These are phyloP conservation scores for Saccharomycopsis sp. DNA, from an alignment of 805 yeast genomes.

Conservation along the genomic window DNA sequence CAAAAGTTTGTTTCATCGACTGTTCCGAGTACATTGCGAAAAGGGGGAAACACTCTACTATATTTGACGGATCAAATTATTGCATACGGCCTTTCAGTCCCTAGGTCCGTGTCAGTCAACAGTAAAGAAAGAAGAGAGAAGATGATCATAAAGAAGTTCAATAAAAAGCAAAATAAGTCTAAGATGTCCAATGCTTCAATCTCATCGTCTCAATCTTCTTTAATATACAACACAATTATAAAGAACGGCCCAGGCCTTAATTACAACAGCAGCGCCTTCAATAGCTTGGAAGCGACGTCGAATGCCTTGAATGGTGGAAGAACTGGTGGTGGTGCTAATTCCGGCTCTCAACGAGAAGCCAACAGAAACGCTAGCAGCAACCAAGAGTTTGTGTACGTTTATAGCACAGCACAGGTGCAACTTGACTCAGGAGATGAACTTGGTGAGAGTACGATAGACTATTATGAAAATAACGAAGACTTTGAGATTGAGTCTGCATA, in stretches of 20 bases:
- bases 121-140: constrained; percentile 24
- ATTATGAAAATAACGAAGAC: neutral
- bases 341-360: neutral
- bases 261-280: neutral
- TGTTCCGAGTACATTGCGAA: constrained; percentile 23
- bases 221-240: neutral
- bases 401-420: constrained; percentile 6
- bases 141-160: constrained; percentile 8
- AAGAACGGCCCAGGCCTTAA: neutral
- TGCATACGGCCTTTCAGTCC: constrained; percentile 52
- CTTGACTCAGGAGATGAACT: constrained; percentile 3
- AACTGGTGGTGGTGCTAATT: neutral
- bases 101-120: constrained; percentile 38
- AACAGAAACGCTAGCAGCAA: neutral
- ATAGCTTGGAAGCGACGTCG: neutral
- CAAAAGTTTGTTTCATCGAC: constrained; percentile 6
- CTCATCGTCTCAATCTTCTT: neutral
- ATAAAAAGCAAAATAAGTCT: neutral
- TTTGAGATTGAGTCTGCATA: neutral
- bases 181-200: neutral
- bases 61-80: constrained; percentile 47
- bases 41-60: constrained; percentile 34
- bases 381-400: constrained; percentile 4
- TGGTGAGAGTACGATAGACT: neutral
- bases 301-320: neutral